Evolutionary conservation across 2,329 filamentous ascomycete genomes (phyloP).

Genomic region (Fusarium sp.): DNA sequence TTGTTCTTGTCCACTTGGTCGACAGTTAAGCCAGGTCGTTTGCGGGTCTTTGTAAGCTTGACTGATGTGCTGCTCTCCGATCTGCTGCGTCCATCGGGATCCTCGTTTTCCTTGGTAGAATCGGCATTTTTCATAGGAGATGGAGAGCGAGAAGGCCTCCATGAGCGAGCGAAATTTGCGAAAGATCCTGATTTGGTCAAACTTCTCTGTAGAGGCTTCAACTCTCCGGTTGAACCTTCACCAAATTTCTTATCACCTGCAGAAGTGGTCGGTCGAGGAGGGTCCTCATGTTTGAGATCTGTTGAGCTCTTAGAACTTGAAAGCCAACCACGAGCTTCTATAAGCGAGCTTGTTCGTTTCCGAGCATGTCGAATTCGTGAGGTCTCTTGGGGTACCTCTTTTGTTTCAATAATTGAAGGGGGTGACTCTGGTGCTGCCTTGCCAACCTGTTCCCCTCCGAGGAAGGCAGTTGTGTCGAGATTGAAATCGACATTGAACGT

Average conservation of each 20-base stretch:
- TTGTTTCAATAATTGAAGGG: slow-evolving; percentile 41
- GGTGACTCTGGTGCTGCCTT: slow-evolving; percentile 34
- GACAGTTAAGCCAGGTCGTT: slow-evolving; percentile 50
- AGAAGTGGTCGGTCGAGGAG: slow-evolving; percentile 49
- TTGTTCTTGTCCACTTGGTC: slow-evolving; percentile 47
- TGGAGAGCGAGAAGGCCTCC: slow-evolving; percentile 66
- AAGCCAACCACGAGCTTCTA: slow-evolving; percentile 69
- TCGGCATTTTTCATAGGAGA: slow-evolving; percentile 59
- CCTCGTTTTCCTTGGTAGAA: slow-evolving; percentile 42
- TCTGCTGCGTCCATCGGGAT: slow-evolving; percentile 42
- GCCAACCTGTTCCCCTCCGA: slow-evolving; percentile 49
- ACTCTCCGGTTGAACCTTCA: slow-evolving; percentile 39
- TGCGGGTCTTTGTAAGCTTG: slow-evolving; percentile 50
- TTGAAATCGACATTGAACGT: slow-evolving; percentile 67
- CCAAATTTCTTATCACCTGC: slow-evolving; percentile 43
- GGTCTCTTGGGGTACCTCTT: slow-evolving; percentile 41
- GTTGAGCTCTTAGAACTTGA: slow-evolving; percentile 61
- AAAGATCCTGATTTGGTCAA: slow-evolving; percentile 63
- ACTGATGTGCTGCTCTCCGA: slow-evolving; percentile 45
- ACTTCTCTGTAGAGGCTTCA: slow-evolving; percentile 55
- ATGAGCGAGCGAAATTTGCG: slow-evolving; percentile 66
- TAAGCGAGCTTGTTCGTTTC: slow-evolving; percentile 62
- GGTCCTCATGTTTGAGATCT: slow-evolving; percentile 44
- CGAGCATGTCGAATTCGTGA: slow-evolving; percentile 42
- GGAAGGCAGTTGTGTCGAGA: slow-evolving; percentile 63